Evolutionary conservation across 352 stramenopile species (phyloP).

Genomic region (Pilasporangium apinafurcum): DNA sequence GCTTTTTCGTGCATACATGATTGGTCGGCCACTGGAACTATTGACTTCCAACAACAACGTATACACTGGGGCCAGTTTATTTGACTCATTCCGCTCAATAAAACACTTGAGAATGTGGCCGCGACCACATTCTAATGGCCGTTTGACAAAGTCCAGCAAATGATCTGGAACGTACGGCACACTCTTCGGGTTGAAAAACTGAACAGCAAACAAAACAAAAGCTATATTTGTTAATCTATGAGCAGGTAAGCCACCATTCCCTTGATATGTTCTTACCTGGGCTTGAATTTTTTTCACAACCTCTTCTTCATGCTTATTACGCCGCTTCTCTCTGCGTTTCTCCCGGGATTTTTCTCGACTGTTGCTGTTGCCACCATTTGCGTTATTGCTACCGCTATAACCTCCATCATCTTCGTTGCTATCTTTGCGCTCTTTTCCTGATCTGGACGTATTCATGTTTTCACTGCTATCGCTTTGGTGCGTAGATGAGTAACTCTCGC

Average conservation of each 20-base stretch:
- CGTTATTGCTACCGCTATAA: too few relatives aligned
- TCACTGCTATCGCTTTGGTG: constrained; percentile 17
- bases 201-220: not conserved
- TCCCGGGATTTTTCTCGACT: constrained; percentile 34
- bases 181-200: constrained; percentile 82
- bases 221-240: not conserved
- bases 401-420: constrained; percentile 21
- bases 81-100: constrained; percentile 82
- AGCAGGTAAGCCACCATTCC: not conserved
- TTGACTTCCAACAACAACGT: constrained; percentile 81
- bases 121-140: constrained; percentile 65
- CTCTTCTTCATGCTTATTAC: constrained; percentile 57
- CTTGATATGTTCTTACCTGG: constrained; percentile 19
- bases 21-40: constrained; percentile 73
- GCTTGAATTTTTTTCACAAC: constrained; percentile 61
- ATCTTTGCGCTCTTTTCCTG: constrained; percentile 4
- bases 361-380: constrained; percentile 21
- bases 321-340: constrained; percentile 42
- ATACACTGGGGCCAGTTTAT: constrained; percentile 80
- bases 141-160: constrained; percentile 75
- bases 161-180: constrained; percentile 80
- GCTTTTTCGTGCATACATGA: constrained; percentile 83
- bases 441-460: constrained; percentile 3
- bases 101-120: constrained; percentile 85
- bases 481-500: constrained; percentile 11